Evolutionary conservation across 495 filamentous ascomycete species (phyloP).

Genomic region (Neurospora sp.): DNA sequence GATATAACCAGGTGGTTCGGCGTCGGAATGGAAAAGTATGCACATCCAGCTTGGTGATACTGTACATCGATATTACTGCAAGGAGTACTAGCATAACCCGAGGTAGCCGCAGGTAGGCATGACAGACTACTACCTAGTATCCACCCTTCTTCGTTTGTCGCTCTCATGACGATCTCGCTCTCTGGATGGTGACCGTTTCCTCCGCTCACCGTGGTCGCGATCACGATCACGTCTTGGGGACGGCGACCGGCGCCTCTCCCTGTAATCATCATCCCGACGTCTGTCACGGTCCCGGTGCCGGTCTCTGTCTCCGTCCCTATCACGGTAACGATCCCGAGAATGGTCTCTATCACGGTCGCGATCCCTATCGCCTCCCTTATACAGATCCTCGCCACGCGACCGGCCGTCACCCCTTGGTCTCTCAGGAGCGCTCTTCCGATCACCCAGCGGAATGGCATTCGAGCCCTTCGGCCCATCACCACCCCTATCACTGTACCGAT

Average conservation of each 20-base stretch:
- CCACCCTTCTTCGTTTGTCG: constrained; percentile 60
- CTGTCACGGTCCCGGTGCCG: constrained; percentile 21
- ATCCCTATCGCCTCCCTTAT: constrained; percentile 8
- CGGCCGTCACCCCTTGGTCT: constrained; percentile 21
- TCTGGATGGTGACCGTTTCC: constrained; percentile 56
- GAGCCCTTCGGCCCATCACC: constrained; percentile 40
- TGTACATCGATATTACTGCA: neutral
- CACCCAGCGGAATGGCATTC: constrained; percentile 51
- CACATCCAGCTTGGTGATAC: neutral
- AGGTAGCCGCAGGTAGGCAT: neutral
- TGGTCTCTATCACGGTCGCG: constrained; percentile 17
- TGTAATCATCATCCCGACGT: constrained; percentile 19
- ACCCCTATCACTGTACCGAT: constrained; percentile 23
- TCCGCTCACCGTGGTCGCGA: constrained; percentile 34
- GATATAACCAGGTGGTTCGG: neutral
- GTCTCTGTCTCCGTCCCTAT: constrained; percentile 23
- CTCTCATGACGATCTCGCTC: constrained; percentile 45
- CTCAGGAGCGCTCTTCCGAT: constrained; percentile 38
- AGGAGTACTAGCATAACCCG: neutral
- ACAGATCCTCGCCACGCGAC: constrained; percentile 7
- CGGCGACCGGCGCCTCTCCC: constrained; percentile 18
- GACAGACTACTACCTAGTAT: constrained; percentile 21
- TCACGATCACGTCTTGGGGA: constrained; percentile 8
- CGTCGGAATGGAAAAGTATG: neutral
- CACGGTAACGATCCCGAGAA: constrained; percentile 15